Evolutionary conservation across 2,329 filamentous ascomycete genomes (phyloP), one percentile per base, ranked within the genome.

Genomic region (Teratosphaeriaceae sp.): DNA sequence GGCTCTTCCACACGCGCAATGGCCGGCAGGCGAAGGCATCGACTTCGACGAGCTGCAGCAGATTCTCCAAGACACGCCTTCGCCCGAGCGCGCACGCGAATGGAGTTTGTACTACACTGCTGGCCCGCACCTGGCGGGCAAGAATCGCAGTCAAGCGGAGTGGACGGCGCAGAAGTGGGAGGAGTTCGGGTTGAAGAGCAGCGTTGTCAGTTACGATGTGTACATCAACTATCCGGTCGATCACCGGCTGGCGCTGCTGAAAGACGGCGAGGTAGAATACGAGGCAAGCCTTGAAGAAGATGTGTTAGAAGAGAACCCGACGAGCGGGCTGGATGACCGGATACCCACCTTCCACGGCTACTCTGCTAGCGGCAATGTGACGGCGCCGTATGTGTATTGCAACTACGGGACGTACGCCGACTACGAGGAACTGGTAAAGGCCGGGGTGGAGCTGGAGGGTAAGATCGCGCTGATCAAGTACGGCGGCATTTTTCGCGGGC

Each of bases 341-440:
- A 89, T 87, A 0, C 74, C 77, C 37, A 81, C 79, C 6, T 98
- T 95, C 60, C 90, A 97, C 62, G 92, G 87, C 1, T 81, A 92
- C 61, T 95, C 89, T 15, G 88, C 85, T 60, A 77, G 84, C 1
- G 92, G 89, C 33, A 85, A 92, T 56, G 88, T 90, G 27, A 85
- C 78, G 20, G 92, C 92, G 0, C 89, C 85, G 16, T 65, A 97
- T 34, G 78, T 98, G 1, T 98, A 95, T 62, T 90, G 84, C 41
- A 96, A 97, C 65, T 94, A 89, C 57, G 94, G 92, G 11, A 84
- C 86, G 33, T 76, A 80, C 39, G 80, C 86, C 33, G 92, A 98
- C 61, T 97, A 94, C 61, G 74, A 84, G 59, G 69, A 66, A 42
- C 69, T 98, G 21, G 70, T 76, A 45, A 80, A 88, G 42, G 77